phyloP scores from a whole-genome alignment of 768 basidiomycete genomes.

The Scleroderma citrinum region DNA sequence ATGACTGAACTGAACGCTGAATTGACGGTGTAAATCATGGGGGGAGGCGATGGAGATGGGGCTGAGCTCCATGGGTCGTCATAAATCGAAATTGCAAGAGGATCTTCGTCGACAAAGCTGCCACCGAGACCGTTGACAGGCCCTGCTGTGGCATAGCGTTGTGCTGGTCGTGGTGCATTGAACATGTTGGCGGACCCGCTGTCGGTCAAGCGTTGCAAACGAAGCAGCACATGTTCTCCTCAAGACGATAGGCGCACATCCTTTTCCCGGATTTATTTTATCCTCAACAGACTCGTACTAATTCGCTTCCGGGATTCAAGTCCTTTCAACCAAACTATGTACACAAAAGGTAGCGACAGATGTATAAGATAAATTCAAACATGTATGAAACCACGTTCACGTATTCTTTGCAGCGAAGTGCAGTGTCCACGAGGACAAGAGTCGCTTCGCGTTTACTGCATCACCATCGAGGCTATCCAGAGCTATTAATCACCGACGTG shows the following conservation, averaged over 20 bases:
- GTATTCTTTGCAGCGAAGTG: slow-evolving; percentile 80
- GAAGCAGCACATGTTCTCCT: not conserved
- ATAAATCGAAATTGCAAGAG: slow-evolving; percentile 65
- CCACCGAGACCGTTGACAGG: slow-evolving; percentile 56
- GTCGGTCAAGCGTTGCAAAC: not conserved
- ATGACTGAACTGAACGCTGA: slow-evolving; percentile 65
- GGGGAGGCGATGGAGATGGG: slow-evolving; percentile 66
- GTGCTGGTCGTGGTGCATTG: slow-evolving; percentile 73
- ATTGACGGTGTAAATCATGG: slow-evolving; percentile 42
- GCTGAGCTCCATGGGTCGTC: slow-evolving; percentile 80
- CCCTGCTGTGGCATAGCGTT: slow-evolving; percentile 50
- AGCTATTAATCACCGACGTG: slow-evolving; percentile 12
- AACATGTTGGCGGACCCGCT: slow-evolving; percentile 51
- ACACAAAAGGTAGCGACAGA: slow-evolving; percentile 2
- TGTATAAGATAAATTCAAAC: slow-evolving; percentile 5
- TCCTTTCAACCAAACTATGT: slow-evolving; percentile 1
- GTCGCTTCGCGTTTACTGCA: slow-evolving; percentile 74
- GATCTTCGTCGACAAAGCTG: slow-evolving; percentile 75
- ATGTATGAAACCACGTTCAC: slow-evolving; percentile 28
- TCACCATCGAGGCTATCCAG: slow-evolving; percentile 70
- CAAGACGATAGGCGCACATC: slow-evolving; percentile 6
- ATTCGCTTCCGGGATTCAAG: slow-evolving; percentile 12
- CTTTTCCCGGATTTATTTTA: not conserved
- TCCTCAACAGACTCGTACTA: slow-evolving; percentile 4
- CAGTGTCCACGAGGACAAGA: slow-evolving; percentile 89